Percentiles rank a stretch among this genome's conserved stretches.
Conservation (phyloP, 2,329 filamentous ascomycete species). For the Cladosporium colombiae region DNA sequence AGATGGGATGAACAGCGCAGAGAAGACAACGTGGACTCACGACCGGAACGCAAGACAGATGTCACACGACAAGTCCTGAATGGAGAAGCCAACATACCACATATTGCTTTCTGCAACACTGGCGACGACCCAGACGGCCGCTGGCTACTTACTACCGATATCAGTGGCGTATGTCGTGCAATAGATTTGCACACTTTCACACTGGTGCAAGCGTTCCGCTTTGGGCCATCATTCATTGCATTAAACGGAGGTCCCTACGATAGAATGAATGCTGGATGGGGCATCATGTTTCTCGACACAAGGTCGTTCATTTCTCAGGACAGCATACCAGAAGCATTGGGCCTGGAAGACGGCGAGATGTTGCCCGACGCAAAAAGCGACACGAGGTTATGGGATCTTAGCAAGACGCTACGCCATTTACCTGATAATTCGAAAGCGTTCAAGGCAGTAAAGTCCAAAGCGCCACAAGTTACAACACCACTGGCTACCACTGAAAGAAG, state of each 20-base stretch:
- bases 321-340: slow-evolving; percentile 29
- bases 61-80: slow-evolving; percentile 16
- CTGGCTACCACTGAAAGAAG: background rate
- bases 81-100: slow-evolving; percentile 55
- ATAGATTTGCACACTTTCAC: slow-evolving; percentile 33
- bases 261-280: slow-evolving; percentile 39
- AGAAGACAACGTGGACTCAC: background rate
- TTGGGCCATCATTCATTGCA: slow-evolving; percentile 20
- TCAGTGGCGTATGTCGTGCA: slow-evolving; percentile 40
- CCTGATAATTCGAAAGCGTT: slow-evolving; percentile 25
- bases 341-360: slow-evolving; percentile 25
- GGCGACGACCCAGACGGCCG: slow-evolving; percentile 55
- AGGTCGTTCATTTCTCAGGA: slow-evolving; percentile 36
- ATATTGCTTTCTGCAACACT: slow-evolving; percentile 60
- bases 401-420: slow-evolving; percentile 28
- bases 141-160: slow-evolving; percentile 61
- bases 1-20: background rate
- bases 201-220: slow-evolving; percentile 30
- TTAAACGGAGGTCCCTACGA: slow-evolving; percentile 28
- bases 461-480: background rate
- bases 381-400: slow-evolving; percentile 35
- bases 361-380: slow-evolving; percentile 25
- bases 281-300: slow-evolving; percentile 41
- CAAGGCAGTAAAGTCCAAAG: background rate
- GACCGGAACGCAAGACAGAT: slow-evolving; percentile 9